phyloP scores from a whole-genome alignment of 2,329 filamentous ascomycete genomes.

The Pseudogymnoascus sp. region DNA sequence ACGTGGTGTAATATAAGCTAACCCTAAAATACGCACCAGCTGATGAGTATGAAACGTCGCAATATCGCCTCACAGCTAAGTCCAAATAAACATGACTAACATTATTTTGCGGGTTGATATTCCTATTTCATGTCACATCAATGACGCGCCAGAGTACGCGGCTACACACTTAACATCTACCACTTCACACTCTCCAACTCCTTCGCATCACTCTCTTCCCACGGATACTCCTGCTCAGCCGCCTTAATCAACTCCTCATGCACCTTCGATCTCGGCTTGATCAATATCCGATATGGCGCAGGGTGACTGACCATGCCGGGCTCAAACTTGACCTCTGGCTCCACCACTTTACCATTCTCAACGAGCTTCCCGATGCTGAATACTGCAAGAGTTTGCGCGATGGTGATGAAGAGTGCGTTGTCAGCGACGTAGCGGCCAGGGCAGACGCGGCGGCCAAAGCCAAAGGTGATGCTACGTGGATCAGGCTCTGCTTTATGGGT shows the following conservation, averaged over 20 bases:
- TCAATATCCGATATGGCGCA: conserved; percentile 30
- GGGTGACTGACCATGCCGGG: conserved; percentile 36
- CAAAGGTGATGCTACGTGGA: conserved; percentile 13
- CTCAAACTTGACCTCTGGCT: conserved; percentile 28
- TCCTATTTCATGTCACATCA: not conserved
- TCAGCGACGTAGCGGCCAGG: conserved; percentile 15
- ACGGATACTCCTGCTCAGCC: conserved; percentile 34
- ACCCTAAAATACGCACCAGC: no score
- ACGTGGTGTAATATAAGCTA: no score
- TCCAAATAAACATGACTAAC: not conserved
- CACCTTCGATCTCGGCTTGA: conserved; percentile 32
- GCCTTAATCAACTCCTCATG: conserved; percentile 31
- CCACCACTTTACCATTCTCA: conserved; percentile 35
- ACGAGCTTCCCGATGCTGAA: conserved; percentile 39
- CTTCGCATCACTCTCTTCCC: conserved; percentile 35
- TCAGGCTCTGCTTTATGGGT: conserved; percentile 36
- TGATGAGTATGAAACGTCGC: no score
- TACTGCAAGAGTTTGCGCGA: conserved; percentile 40
- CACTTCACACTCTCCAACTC: conserved; percentile 16
- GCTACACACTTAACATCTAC: not conserved
- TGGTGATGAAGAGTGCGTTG: conserved; percentile 21
- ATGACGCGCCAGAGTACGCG: not conserved
- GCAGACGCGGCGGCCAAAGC: conserved; percentile 21
- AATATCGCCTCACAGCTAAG: not conserved
- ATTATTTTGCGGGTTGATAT: not conserved